These are phyloP conservation scores for rapeseed (Brassica napus) DNA, from an alignment of 345 rosid species.

Conservation along the genomic window Da-Ae NC_063436.1:29686001-29686500, in stretches of 20 bases:
- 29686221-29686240: conserved; percentile 90
- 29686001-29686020: conserved; percentile 76
- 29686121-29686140: conserved; percentile 87
- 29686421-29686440: conserved; percentile 33
- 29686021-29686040: conserved; percentile 89
- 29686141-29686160: conserved; percentile 51
- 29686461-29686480: conserved; percentile 38
- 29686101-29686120: conserved; percentile 81
- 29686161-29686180: conserved; percentile 49
- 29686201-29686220: conserved; percentile 66
- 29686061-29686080: conserved; percentile 81
- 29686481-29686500: neutral
- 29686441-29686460: conserved; percentile 27
- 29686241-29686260: neutral
- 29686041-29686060: conserved; percentile 94
- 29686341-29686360: neutral
- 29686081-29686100: conserved; percentile 96
- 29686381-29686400: no score
- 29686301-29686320: neutral
- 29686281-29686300: neutral
- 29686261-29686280: no score
- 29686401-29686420: neutral
- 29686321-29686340: neutral
- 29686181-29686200: conserved; percentile 36
- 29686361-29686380: no score